Base-by-base conservation (phyloP, 2,329 filamentous ascomycete species). In the Thelonectria blattea region DNA sequence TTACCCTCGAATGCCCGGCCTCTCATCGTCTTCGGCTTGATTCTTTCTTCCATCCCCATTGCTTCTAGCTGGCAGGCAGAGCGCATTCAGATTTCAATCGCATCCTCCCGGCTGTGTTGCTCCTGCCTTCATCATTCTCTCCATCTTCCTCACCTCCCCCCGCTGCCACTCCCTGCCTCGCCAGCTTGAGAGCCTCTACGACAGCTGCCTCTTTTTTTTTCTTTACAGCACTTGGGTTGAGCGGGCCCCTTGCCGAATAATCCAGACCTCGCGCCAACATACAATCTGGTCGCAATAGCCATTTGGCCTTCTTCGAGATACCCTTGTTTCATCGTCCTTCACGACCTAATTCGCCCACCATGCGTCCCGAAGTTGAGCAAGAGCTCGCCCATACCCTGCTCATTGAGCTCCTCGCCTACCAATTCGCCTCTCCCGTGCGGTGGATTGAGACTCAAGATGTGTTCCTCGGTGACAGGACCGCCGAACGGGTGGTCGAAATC, bases 401-500 rank as follows among this genome's bases (percentile, higher is more conserved):
- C 76, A 92, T 99, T 68, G 95, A 99, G 88, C 91, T 99, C 67
- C 88, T 99, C 71, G 95, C 95, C 83, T 99, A 98, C 81, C 95
- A 99, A 78, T 99, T 99, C 79, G 95, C 95, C 72, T 98, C 94
- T 56, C 95, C 95, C 52, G 95, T 99, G 72, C 90, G 95, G 88
- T 99, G 95, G 95, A 99, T 99, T 79, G 95, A 99, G 82, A 99
- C 95, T 56, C 95, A 99, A 81, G 95, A 99, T 94, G 95, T 99
- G 72, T 95, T 99, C 74, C 91, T 99, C 71, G 94, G 91, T 67
- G 93, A 98, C 79, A 95, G 96, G 82, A 91, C 89, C 53, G 96
- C 95, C 52, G 95, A 99, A 85, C 89, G 95, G 75, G 96, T 99
- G 74, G 95, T 99, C 72, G 95, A 99, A 79, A 90, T 99, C 71